phyloP scores from a whole-genome alignment of 2,329 filamentous ascomycete species.

The Phialemoniopsis sp. region DNA sequence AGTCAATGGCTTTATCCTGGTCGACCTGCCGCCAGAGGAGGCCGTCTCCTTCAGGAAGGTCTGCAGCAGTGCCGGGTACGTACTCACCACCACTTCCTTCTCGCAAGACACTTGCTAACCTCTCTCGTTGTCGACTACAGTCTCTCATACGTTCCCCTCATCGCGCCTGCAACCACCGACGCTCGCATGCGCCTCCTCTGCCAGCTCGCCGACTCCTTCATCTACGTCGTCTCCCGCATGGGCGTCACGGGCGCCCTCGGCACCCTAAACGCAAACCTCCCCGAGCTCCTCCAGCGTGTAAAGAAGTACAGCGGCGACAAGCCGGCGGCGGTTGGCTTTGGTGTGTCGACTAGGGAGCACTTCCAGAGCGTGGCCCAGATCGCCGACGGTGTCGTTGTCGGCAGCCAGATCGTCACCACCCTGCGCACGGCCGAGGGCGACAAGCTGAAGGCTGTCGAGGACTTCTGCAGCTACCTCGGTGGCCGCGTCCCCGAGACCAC shows the following conservation, averaged over 20 bases:
- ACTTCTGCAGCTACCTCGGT: conserved; percentile 73
- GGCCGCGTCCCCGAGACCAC: conserved; percentile 44
- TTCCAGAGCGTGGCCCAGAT: conserved; percentile 80
- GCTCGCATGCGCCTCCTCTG: conserved; percentile 92
- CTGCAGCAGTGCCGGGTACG: conserved; percentile 72
- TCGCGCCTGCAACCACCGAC: conserved; percentile 90
- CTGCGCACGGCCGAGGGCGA: conserved; percentile 62
- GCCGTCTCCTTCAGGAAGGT: conserved; percentile 85
- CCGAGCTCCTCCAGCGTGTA: conserved; percentile 76
- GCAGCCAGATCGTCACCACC: conserved; percentile 87
- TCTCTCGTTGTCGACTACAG: conserved; percentile 28
- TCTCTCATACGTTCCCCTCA: conserved; percentile 93
- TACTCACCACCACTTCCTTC: conserved; percentile 6
- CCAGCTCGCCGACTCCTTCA: conserved; percentile 95
- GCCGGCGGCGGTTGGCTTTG: conserved; percentile 90
- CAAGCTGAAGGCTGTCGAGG: conserved; percentile 66
- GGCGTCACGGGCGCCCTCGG: conserved; percentile 91
- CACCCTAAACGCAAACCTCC: conserved; percentile 74
- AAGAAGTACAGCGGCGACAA: conserved; percentile 90
- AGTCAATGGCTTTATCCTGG: conserved; percentile 94
- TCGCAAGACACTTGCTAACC: too few species aligned
- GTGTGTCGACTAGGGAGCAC: conserved; percentile 92
- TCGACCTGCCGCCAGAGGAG: conserved; percentile 93
- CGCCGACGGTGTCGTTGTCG: conserved; percentile 93
- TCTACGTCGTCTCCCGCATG: conserved; percentile 97